Percentiles rank a stretch among this genome's conserved stretches.
phyloP scores from a whole-genome alignment of 2,329 filamentous ascomycete species.

The Hirsutella thompsonii region DNA sequence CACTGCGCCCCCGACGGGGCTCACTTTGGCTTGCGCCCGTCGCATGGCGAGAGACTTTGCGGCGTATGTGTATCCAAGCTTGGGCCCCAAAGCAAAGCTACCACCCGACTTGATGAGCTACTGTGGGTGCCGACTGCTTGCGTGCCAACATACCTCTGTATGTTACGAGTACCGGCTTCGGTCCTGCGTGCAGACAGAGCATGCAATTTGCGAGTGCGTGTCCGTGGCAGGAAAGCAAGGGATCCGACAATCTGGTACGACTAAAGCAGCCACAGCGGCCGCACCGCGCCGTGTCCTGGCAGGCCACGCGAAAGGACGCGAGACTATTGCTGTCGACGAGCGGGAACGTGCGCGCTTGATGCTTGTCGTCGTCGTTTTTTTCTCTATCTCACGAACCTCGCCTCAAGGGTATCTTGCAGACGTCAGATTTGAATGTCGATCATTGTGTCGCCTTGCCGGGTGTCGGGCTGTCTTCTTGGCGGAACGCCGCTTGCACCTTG shows the following conservation, averaged over 20 bases:
- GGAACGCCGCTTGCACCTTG: neutral
- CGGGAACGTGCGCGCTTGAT: neutral
- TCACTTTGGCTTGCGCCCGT: neutral
- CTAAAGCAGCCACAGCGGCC: constrained; percentile 4
- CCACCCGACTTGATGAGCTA: neutral
- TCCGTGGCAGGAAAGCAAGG: neutral
- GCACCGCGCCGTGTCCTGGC: neutral
- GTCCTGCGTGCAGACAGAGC: no score
- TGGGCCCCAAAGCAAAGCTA: neutral
- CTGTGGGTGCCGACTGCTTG: neutral
- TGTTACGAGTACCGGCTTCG: neutral
- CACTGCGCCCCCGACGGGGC: neutral
- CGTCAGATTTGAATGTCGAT: neutral
- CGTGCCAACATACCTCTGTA: neutral
- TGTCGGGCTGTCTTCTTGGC: neutral
- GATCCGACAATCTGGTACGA: constrained; percentile 5
- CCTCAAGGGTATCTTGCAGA: neutral
- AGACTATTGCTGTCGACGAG: neutral
- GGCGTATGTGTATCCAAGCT: no score
- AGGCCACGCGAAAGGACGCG: neutral
- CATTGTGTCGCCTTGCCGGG: neutral
- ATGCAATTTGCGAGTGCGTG: no score
- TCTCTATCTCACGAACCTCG: neutral
- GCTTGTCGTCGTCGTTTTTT: neutral
- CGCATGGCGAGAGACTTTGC: neutral